These are phyloP conservation scores for Colletotrichum musicola DNA, from an alignment of 2,329 filamentous ascomycete genomes.

Conservation along the genomic window DNA sequence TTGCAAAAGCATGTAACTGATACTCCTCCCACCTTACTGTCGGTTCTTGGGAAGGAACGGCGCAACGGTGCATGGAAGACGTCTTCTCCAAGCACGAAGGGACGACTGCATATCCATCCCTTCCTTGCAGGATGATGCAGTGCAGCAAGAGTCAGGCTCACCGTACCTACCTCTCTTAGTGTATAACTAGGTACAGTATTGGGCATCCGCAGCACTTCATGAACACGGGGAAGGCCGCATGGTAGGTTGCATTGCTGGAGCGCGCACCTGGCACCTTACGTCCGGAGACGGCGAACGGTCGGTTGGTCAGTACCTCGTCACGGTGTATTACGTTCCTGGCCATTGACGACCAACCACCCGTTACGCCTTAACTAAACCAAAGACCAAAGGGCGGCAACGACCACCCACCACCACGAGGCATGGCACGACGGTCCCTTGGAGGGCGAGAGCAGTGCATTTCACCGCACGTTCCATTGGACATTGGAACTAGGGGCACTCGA, in stretches of 20 bases:
- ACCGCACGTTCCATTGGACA: constrained; percentile 1
- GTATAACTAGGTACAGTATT: neutral
- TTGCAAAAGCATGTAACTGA: too few relatives aligned
- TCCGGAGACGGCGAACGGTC: neutral
- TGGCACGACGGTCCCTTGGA: constrained; percentile 10
- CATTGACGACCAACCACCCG: constrained; percentile 13
- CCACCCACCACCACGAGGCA: constrained; percentile 24
- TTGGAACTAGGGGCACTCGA: neutral
- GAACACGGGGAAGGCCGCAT: constrained; percentile 26
- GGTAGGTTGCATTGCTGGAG: constrained; percentile 4
- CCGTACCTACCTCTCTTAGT: too few relatives aligned
- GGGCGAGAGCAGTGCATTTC: neutral
- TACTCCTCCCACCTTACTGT: too few relatives aligned
- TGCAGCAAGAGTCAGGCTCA: too few relatives aligned
- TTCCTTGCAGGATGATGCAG: neutral
- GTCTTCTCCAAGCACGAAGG: neutral
- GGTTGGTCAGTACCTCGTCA: neutral
- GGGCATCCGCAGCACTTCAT: constrained; percentile 18
- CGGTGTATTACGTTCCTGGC: neutral
- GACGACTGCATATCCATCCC: neutral
- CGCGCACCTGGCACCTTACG: neutral
- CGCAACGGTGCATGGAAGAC: neutral
- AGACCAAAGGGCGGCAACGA: too few relatives aligned
- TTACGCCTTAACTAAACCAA: neutral
- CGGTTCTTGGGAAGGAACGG: neutral